These are phyloP conservation scores for Termitomyces bulborhizus DNA, from an alignment of 768 basidiomycete genomes.

Conservation along the genomic window DNA sequence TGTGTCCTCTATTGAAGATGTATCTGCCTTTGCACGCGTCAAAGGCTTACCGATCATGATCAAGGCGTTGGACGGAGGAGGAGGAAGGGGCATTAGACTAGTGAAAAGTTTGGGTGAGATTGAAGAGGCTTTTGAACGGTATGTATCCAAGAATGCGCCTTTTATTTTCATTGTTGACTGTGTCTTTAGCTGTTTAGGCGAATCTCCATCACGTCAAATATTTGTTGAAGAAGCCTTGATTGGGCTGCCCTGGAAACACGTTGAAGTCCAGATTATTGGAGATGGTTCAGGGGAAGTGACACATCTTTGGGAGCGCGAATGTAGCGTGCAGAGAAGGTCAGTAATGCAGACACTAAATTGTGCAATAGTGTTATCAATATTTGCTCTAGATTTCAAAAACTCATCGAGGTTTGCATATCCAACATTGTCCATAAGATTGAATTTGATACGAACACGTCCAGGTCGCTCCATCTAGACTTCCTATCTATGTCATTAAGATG, in stretches of 20 bases:
- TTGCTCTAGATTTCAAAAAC: constrained; percentile 57
- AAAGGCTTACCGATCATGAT: too few relatives aligned
- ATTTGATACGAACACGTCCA: constrained; percentile 6
- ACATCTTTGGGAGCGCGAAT: constrained; percentile 51
- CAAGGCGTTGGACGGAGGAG: too few relatives aligned
- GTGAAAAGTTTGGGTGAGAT: too few relatives aligned
- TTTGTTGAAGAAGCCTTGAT: constrained; percentile 57
- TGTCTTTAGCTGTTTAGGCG: constrained; percentile 25
- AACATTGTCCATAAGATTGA: background rate
- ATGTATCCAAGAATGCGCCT: too few relatives aligned
- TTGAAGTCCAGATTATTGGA: constrained; percentile 83
- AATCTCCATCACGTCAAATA: constrained; percentile 39
- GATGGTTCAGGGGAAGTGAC: constrained; percentile 73
- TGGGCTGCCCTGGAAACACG: constrained; percentile 69
- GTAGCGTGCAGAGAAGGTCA: constrained; percentile 67
- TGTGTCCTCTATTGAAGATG: too few relatives aligned
- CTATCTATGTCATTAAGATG: constrained; percentile 59
- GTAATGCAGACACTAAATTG: background rate
- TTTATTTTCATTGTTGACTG: background rate
- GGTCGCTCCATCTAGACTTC: constrained; percentile 72
- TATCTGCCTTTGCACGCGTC: too few relatives aligned
- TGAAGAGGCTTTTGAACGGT: too few relatives aligned
- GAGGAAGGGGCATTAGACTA: too few relatives aligned
- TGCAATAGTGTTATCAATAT: background rate
- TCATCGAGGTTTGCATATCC: constrained; percentile 58